Evolutionary conservation across 2,329 filamentous ascomycete genomes (phyloP).

Genomic region (Cladosporium sphaerospermum): DNA sequence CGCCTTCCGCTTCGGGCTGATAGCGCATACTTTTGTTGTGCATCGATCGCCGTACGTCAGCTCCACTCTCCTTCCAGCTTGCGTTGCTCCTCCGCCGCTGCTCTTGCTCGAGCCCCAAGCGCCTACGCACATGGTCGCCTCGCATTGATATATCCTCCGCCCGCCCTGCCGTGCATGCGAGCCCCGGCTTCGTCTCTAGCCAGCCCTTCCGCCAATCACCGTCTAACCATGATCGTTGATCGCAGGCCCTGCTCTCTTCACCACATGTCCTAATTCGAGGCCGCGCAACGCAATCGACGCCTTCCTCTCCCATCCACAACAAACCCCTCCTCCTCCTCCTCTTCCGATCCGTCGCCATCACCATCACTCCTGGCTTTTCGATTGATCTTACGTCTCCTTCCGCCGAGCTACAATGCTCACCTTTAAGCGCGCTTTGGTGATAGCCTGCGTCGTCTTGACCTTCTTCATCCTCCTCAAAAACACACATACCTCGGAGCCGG

Average conservation of each 20-base stretch:
- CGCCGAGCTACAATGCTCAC: constrained; percentile 57
- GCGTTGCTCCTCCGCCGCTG: too few species aligned
- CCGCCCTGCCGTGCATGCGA: background rate
- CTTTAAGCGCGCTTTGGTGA: constrained; percentile 67
- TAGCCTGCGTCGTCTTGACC: constrained; percentile 62
- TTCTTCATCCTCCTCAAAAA: constrained; percentile 64
- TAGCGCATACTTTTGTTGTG: constrained; percentile 7
- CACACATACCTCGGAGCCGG: constrained; percentile 39
- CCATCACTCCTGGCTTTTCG: background rate
- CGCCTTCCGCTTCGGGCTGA: constrained; percentile 8
- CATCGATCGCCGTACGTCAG: constrained; percentile 9
- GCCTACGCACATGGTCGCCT: background rate
- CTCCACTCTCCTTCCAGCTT: constrained; percentile 1
- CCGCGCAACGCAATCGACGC: background rate
- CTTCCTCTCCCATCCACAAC: background rate
- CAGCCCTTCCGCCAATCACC: background rate
- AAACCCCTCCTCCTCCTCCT: background rate
- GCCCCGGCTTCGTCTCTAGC: too few species aligned
- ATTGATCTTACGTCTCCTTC: background rate
- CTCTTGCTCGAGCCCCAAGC: background rate
- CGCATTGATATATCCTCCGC: background rate
- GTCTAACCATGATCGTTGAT: background rate
- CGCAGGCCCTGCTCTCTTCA: background rate
- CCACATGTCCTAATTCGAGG: background rate
- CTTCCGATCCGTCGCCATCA: background rate